These are phyloP conservation scores for Xylogone sp. DNA, from an alignment of 2,329 filamentous ascomycete genomes.

Conservation along the genomic window DNA sequence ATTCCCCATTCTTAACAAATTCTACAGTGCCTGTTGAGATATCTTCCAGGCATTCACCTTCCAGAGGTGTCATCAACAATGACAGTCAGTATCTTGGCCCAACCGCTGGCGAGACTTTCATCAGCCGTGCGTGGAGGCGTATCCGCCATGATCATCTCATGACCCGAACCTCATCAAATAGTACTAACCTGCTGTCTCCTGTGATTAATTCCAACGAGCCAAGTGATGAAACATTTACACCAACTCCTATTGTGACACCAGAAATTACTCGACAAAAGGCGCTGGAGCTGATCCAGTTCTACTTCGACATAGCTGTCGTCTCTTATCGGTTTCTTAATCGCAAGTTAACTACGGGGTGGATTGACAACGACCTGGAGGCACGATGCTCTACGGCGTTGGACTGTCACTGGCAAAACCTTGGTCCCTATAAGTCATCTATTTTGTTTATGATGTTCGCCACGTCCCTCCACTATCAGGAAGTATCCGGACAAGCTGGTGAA, in stretches of 20 bases:
- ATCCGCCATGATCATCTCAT: not conserved
- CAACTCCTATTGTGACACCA: not conserved
- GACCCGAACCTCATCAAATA: not conserved
- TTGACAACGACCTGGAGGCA: not conserved
- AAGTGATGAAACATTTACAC: not conserved
- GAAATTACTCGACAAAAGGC: not conserved
- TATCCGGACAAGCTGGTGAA: not conserved
- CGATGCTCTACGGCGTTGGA: not conserved
- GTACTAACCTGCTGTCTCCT: not conserved
- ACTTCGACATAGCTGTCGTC: not conserved
- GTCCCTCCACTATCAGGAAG: not conserved
- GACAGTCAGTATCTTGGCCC: not conserved
- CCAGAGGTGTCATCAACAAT: not conserved
- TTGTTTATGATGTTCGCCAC: not conserved
- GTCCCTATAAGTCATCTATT: not conserved
- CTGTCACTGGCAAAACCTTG: not conserved
- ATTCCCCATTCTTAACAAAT: not conserved
- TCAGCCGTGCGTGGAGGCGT: not conserved
- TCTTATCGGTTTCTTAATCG: not conserved
- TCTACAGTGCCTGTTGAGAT: not conserved
- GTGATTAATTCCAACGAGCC: not conserved
- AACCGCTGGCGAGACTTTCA: not conserved
- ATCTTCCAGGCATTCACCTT: not conserved
- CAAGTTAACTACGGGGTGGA: not conserved
- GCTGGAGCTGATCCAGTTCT: not conserved